Conservation (phyloP, 345 rosid genomes). For the Crucihimalaya himalaica region DNA sequence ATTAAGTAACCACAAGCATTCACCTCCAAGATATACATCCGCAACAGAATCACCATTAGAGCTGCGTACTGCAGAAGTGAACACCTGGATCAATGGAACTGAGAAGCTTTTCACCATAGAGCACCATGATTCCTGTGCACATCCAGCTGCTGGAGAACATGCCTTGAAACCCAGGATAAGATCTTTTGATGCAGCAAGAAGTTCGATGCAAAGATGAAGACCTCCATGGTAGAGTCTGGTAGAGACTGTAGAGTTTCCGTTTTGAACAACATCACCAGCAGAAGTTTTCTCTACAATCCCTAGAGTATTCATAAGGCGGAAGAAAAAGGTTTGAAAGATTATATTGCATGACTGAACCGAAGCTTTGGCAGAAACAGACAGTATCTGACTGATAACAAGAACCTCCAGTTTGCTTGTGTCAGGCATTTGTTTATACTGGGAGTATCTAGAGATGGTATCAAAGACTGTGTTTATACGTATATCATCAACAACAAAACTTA, state of each 20-base stretch:
- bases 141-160: conserved; percentile 27
- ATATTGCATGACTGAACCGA: conserved; percentile 62
- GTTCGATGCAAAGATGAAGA: conserved; percentile 65
- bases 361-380: conserved; percentile 67
- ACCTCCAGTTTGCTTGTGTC: conserved; percentile 58
- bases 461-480: conserved; percentile 55
- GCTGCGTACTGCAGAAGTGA: conserved; percentile 44
- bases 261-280: conserved; percentile 37
- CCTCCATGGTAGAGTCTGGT: conserved; percentile 58
- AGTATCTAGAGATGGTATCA: conserved; percentile 49
- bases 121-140: conserved; percentile 52
- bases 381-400: conserved; percentile 59
- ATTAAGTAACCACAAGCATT: conserved; percentile 39
- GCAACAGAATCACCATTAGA: conserved; percentile 37
- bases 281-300: conserved; percentile 48
- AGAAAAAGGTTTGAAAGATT: conserved; percentile 58
- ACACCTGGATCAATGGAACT: conserved; percentile 50
- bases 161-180: conserved; percentile 42
- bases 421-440: conserved; percentile 50
- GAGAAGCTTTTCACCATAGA: conserved; percentile 54
- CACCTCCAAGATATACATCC: conserved; percentile 70
- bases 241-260: conserved; percentile 35
- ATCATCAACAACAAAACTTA: conserved; percentile 59
- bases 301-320: conserved; percentile 55
- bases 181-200: conserved; percentile 76